These are phyloP conservation scores for Trichoderma sp. DNA, from an alignment of 2,329 filamentous ascomycete genomes.

Conservation along the genomic window DNA sequence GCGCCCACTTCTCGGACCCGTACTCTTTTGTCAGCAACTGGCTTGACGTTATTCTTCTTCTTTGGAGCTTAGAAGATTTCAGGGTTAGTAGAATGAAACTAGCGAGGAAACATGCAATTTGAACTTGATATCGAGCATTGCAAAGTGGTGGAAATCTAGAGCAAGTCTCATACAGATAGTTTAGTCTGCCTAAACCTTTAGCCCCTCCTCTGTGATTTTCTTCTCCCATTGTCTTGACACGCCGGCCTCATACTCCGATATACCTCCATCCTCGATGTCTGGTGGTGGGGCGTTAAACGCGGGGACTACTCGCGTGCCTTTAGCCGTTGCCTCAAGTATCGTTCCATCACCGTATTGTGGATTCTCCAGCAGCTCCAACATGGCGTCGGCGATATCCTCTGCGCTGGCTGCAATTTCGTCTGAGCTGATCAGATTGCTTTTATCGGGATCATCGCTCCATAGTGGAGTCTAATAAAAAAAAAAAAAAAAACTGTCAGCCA, in stretches of 20 bases:
- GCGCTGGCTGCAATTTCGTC: background rate
- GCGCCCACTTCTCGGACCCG: background rate
- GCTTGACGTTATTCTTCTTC: no score
- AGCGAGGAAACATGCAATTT: background rate
- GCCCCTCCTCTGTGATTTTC: background rate
- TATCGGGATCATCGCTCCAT: background rate
- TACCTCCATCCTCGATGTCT: background rate
- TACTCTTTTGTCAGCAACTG: background rate
- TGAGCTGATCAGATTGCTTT: background rate
- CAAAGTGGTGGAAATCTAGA: background rate
- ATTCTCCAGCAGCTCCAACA: slow-evolving; percentile 2
- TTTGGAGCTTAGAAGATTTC: no score
- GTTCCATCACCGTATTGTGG: slow-evolving; percentile 2
- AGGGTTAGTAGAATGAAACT: background rate
- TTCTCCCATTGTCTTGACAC: background rate
- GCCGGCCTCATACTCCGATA: background rate
- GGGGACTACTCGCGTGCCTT: background rate
- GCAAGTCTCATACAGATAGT: background rate
- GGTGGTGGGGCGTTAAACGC: background rate
- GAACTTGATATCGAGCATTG: background rate
- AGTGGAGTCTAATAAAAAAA: background rate
- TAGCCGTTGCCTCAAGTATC: slow-evolving; percentile 1
- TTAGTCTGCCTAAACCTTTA: background rate
- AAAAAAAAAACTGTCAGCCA: background rate
- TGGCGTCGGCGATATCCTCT: background rate